Conservation (phyloP, 2,329 filamentous ascomycete genomes). For the Diatrype stigma region DNA sequence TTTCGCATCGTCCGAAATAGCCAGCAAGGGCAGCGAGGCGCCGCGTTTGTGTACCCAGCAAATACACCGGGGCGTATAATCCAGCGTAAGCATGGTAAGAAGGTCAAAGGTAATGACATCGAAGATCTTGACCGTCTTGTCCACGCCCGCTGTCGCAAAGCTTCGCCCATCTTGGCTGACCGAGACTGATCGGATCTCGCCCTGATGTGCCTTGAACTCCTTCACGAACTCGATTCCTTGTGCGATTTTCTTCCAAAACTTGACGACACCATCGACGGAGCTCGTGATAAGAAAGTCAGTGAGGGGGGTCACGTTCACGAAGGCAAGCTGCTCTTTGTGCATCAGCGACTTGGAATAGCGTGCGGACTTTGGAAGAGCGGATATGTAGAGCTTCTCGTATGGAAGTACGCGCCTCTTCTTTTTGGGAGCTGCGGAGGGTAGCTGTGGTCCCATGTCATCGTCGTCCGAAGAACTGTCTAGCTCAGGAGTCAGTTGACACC, state of each 20-base stretch:
- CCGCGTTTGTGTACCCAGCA: constrained; percentile 91
- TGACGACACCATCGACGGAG: constrained; percentile 91
- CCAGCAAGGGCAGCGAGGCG: constrained; percentile 81
- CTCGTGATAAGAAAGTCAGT: constrained; percentile 96
- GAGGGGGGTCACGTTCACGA: constrained; percentile 79
- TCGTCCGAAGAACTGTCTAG: constrained; percentile 66
- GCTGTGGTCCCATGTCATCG: constrained; percentile 89
- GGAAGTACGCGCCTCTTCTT: constrained; percentile 89
- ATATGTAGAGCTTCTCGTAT: constrained; percentile 92
- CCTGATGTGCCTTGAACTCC: constrained; percentile 87
- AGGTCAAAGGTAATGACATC: constrained; percentile 85
- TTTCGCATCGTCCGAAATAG: constrained; percentile 72
- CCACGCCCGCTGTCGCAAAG: constrained; percentile 82
- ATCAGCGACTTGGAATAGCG: constrained; percentile 95
- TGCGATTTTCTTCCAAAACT: constrained; percentile 97
- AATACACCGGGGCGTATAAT: constrained; percentile 70
- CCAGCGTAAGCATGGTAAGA: constrained; percentile 74
- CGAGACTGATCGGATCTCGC: constrained; percentile 78
- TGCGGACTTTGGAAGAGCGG: constrained; percentile 73
- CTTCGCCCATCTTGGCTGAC: constrained; percentile 87
- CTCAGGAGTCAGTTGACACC: constrained; percentile 4
- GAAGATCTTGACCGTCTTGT: constrained; percentile 77
- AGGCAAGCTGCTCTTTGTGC: constrained; percentile 94
- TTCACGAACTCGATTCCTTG: constrained; percentile 96
- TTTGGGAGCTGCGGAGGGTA: constrained; percentile 77